Evolutionary conservation across 2,329 filamentous ascomycete genomes (phyloP), one percentile per base, ranked within the genome.

Genomic region (Alternaria conjuncta): DNA sequence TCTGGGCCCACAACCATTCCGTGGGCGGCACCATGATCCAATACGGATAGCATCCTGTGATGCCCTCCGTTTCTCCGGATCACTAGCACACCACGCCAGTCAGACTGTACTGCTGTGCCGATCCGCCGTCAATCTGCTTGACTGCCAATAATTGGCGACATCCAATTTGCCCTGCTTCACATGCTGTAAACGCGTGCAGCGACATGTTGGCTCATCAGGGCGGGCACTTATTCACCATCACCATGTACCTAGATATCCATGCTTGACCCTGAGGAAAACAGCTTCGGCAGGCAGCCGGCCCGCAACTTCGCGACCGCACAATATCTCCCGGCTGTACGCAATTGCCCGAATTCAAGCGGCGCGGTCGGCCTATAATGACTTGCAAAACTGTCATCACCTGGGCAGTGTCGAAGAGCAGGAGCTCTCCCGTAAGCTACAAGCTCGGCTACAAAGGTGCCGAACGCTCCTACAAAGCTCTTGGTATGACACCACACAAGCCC

Each of bases 31-130:
- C 66, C 68, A 65, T 57, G 63, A 32, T 63, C 68, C 65, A 70
- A 67, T 68, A 45, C 63, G 70, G 62, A 49, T 64, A 61, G 47
- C 61, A 55, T 61, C 58, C 18, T 55, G 62, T 55, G 54, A 58
- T 58, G 65, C 23, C 46, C 69, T 73, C 70, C 71, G 66, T 72
- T 72, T 66, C 71, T 73, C 71, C 71, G 71, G 67, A 70, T 71
- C 59, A 65, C 67, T 55, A 60, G 59, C 60, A 64, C 58, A 60
- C 56, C 61, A 63, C 66, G 65, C 65, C 60, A 63, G 36, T 46
- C 26, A 46, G 45, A 49, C 36, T 43, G 46, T 36, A 51, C 32
- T 54, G 15, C 21, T 57, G 64, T 63, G 64, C 63, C 68, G 61
- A 64, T 63, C 56, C 51, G 53, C 47, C 53, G 41, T 41, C 49